A percentile compares a stretch with the other conserved stretches of the same genome.
Conservation (phyloP, 257 asterid species). For the Misopates orontium region DNA sequence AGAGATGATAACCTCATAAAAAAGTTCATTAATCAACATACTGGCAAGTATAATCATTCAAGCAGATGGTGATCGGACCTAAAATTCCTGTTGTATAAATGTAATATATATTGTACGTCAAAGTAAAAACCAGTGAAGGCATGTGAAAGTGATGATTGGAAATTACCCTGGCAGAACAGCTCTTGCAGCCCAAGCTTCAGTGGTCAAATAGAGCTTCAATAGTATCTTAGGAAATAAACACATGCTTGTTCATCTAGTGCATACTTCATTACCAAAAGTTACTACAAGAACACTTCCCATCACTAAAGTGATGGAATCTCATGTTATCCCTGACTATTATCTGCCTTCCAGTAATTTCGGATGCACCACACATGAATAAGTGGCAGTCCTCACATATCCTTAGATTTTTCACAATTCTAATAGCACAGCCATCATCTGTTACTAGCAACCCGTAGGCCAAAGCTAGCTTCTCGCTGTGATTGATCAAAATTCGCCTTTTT, state of each 20-base stretch:
- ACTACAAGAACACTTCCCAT: constrained; percentile 74
- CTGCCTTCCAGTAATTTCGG: constrained; percentile 54
- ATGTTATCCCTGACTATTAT: constrained; percentile 72
- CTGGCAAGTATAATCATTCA: too few species aligned
- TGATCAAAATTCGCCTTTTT: constrained; percentile 56
- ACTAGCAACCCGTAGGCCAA: constrained; percentile 53
- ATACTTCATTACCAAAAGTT: constrained; percentile 63
- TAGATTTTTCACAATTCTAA: constrained; percentile 75
- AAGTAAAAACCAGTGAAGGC: too few species aligned
- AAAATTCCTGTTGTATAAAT: too few species aligned
- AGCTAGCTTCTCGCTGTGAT: constrained; percentile 80
- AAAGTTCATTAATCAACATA: too few species aligned
- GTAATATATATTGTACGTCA: too few species aligned
- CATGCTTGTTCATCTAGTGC: neutral
- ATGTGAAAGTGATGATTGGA: too few species aligned
- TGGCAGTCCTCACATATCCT: constrained; percentile 92
- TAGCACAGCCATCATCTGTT: constrained; percentile 30
- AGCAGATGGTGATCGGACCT: too few species aligned
- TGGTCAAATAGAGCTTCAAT: too few species aligned
- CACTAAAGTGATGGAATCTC: constrained; percentile 79
- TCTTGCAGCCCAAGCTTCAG: too few species aligned
- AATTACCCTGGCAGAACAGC: too few species aligned
- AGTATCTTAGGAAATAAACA: too few species aligned
- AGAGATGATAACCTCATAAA: too few species aligned
- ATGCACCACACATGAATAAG: constrained; percentile 60